Conservation (phyloP, 2,329 filamentous ascomycete species). For the Aureobasidium pullulans region DNA sequence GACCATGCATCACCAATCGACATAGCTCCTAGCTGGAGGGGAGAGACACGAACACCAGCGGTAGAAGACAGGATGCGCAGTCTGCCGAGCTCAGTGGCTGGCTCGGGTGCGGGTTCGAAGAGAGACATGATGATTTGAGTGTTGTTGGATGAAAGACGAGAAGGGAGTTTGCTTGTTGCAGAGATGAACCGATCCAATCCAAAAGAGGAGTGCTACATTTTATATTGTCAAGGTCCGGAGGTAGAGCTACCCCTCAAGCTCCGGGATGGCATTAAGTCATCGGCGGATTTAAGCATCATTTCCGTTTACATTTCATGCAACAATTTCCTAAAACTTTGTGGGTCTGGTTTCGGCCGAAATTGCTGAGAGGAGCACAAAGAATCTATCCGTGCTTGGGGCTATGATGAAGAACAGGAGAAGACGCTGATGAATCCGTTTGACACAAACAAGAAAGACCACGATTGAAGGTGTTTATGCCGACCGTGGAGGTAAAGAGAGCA, state of each 20-base stretch:
- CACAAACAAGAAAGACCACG: too few relatives aligned
- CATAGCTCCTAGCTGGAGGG: conserved; percentile 48
- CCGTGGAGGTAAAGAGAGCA: too few relatives aligned
- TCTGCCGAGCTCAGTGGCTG: conserved; percentile 39
- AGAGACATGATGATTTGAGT: neutral
- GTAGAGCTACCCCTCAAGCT: conserved; percentile 2
- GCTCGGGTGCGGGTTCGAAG: conserved; percentile 25
- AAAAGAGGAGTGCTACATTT: neutral
- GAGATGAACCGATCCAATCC: neutral
- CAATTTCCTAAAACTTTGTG: too few relatives aligned
- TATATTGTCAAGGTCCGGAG: conserved; percentile 3
- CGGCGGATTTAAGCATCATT: neutral
- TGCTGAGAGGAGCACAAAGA: neutral
- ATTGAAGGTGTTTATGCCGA: too few relatives aligned
- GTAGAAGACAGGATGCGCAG: conserved; percentile 46
- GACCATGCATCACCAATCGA: conserved; percentile 47
- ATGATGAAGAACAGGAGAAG: too few relatives aligned
- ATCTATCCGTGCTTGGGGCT: too few relatives aligned
- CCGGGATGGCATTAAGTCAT: neutral
- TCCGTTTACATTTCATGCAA: neutral
- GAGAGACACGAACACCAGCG: conserved; percentile 46
- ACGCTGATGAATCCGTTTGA: too few relatives aligned
- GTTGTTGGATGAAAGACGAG: neutral
- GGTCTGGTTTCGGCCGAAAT: neutral
- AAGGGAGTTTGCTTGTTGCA: neutral